phyloP scores from a whole-genome alignment of 306 rosid species.

The Crotalaria pallida region DNA sequence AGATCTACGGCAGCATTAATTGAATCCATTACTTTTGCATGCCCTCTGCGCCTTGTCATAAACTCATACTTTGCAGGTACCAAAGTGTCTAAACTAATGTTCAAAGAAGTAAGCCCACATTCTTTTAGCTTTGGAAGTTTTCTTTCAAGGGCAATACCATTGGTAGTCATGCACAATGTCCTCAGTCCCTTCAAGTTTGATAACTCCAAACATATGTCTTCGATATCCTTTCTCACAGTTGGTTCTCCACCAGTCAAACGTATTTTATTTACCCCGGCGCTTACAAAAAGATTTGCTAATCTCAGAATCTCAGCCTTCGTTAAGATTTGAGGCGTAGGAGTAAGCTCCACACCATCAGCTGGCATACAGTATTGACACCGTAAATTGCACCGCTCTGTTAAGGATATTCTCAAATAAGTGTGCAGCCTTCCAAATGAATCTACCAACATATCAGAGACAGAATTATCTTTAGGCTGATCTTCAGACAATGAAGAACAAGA shows the following conservation, averaged over 20 bases:
- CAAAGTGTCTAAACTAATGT: slow-evolving; percentile 83
- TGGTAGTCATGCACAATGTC: slow-evolving; percentile 75
- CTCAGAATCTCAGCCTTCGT: slow-evolving; percentile 56
- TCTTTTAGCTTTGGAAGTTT: slow-evolving; percentile 75
- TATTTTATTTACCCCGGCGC: slow-evolving; percentile 77
- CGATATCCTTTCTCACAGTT: slow-evolving; percentile 81
- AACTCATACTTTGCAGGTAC: slow-evolving; percentile 90
- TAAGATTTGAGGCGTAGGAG: slow-evolving; percentile 57
- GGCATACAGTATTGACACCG: slow-evolving; percentile 96
- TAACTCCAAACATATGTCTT: slow-evolving; percentile 69
- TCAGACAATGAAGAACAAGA: slow-evolving; percentile 46
- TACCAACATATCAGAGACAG: slow-evolving; percentile 71
- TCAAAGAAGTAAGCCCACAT: slow-evolving; percentile 73
- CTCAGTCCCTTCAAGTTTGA: slow-evolving; percentile 69
- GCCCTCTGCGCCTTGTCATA: slow-evolving; percentile 89
- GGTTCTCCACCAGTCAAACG: slow-evolving; percentile 97
- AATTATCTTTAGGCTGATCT: slow-evolving; percentile 37
- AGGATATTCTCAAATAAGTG: slow-evolving; percentile 86
- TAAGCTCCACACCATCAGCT: slow-evolving; percentile 81
- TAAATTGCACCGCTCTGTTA: slow-evolving; percentile 91
- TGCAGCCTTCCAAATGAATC: slow-evolving; percentile 95
- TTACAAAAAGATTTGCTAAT: slow-evolving; percentile 65
- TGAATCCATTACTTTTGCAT: slow-evolving; percentile 69
- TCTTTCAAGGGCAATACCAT: slow-evolving; percentile 63
- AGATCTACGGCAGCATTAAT: slow-evolving; percentile 70